A percentile compares a stretch with the other conserved stretches of the same genome.
Evolutionary conservation across 306 rosid genomes (phyloP).

Genomic region (Clitoria ternatea): DNA sequence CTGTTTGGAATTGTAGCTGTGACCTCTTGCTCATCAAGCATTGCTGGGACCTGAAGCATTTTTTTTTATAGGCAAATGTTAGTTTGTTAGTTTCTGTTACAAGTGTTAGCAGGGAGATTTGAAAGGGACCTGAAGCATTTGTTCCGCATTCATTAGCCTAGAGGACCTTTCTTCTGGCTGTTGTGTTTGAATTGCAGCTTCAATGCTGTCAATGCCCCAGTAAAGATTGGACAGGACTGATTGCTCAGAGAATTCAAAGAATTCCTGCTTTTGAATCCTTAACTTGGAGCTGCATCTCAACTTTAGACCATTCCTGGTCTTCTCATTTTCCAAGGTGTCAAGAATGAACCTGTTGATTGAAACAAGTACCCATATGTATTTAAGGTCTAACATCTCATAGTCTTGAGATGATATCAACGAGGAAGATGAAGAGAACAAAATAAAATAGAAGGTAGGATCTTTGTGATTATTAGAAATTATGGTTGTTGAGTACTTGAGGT

Average conservation of each 20-base stretch:
- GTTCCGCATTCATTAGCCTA: conserved; percentile 52
- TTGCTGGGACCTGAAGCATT: conserved; percentile 81
- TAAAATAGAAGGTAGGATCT: not conserved
- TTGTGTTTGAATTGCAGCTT: conserved; percentile 46
- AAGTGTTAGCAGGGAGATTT: too few relatives aligned
- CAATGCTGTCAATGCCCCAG: conserved; percentile 63
- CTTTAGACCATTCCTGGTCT: conserved; percentile 40
- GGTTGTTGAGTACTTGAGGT: conserved; percentile 16
- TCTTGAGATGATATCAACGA: conserved; percentile 24
- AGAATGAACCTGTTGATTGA: conserved; percentile 52
- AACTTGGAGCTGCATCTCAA: conserved; percentile 48
- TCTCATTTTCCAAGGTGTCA: conserved; percentile 40
- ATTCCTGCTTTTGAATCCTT: conserved; percentile 47
- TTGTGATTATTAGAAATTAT: conserved; percentile 24
- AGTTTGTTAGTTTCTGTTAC: too few relatives aligned
- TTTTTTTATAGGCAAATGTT: too few relatives aligned
- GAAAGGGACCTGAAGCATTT: conserved; percentile 87
- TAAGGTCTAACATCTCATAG: conserved; percentile 47
- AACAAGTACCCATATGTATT: conserved; percentile 45
- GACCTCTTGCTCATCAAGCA: conserved; percentile 60
- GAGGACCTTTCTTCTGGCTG: conserved; percentile 35
- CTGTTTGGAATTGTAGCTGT: conserved; percentile 57
- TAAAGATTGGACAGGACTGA: conserved; percentile 66
- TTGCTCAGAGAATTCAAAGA: conserved; percentile 65
- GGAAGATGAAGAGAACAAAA: not conserved